Conservation (phyloP, 164 flowering plant species). For the Aristolochia fimbriata region DNA sequence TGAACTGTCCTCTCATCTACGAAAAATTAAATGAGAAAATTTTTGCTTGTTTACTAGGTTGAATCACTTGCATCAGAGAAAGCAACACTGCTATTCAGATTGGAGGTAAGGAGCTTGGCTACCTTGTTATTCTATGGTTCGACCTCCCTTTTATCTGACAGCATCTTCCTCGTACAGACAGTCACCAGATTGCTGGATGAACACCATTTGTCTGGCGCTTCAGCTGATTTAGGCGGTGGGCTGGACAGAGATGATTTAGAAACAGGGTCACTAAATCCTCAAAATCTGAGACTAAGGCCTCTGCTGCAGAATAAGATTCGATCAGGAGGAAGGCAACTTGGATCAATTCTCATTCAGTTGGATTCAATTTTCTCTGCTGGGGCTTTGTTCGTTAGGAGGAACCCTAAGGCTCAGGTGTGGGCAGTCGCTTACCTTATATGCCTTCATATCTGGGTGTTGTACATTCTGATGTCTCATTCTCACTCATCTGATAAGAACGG, state of each 20-base stretch:
- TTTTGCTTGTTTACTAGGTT: slow-evolving; percentile 32
- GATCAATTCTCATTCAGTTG: slow-evolving; percentile 56
- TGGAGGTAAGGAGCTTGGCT: slow-evolving; percentile 50
- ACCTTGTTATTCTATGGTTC: background rate
- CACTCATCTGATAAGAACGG: slow-evolving; percentile 28
- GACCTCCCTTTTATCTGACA: background rate
- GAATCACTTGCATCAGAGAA: slow-evolving; percentile 91
- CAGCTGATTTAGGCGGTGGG: slow-evolving; percentile 22
- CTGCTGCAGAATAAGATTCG: slow-evolving; percentile 38
- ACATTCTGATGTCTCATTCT: slow-evolving; percentile 63
- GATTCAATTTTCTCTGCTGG: slow-evolving; percentile 67
- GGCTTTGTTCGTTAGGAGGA: slow-evolving; percentile 54
- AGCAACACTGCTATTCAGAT: slow-evolving; percentile 61
- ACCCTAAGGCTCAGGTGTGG: slow-evolving; percentile 54
- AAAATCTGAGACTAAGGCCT: slow-evolving; percentile 40
- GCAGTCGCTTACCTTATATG: slow-evolving; percentile 54
- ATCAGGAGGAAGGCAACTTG: slow-evolving; percentile 50
- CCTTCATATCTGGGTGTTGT: slow-evolving; percentile 87
- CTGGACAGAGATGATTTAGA: slow-evolving; percentile 43
- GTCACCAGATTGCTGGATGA: slow-evolving; percentile 69
- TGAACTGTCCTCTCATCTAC: background rate
- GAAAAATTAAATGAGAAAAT: background rate
- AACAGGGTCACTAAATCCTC: slow-evolving; percentile 40
- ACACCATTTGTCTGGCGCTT: slow-evolving; percentile 21
- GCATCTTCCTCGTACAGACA: slow-evolving; percentile 32